phyloP scores from a whole-genome alignment of 306 rosid species.

The Cicer judaicum region DNA sequence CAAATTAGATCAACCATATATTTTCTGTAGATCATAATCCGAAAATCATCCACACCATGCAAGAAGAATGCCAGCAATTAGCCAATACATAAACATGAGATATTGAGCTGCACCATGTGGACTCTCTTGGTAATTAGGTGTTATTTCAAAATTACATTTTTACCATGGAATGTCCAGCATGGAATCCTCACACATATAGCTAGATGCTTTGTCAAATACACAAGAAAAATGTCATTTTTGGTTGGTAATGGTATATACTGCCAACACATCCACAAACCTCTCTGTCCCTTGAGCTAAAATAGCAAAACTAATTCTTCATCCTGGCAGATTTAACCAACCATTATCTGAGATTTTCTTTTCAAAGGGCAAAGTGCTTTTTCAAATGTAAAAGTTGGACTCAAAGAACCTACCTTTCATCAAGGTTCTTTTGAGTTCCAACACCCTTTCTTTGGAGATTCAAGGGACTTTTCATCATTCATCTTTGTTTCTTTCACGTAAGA shows the following conservation, averaged over 20 bases:
- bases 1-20: neutral
- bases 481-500: slow-evolving; percentile 42
- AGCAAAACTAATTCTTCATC: slow-evolving; percentile 46
- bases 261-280: slow-evolving; percentile 45
- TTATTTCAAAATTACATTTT: neutral
- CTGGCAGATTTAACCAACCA: slow-evolving; percentile 43
- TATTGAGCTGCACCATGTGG: neutral
- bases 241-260: slow-evolving; percentile 46
- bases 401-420: slow-evolving; percentile 44
- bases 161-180: slow-evolving; percentile 29
- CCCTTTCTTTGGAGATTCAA: slow-evolving; percentile 27
- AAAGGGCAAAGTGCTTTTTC: slow-evolving; percentile 7
- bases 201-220: neutral
- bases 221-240: slow-evolving; percentile 31
- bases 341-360: slow-evolving; percentile 41
- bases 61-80: neutral
- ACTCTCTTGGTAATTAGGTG: neutral
- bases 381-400: slow-evolving; percentile 44
- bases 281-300: slow-evolving; percentile 48
- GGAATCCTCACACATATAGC: slow-evolving; percentile 9
- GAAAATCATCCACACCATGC: neutral
- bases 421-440: slow-evolving; percentile 54
- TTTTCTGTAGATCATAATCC: neutral
- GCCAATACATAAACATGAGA: neutral
- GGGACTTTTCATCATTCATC: slow-evolving; percentile 25